Percentiles rank a stretch among this genome's conserved stretches.
phyloP scores from a whole-genome alignment of 345 rosid genomes.

The Corchorus capsularis region DNA sequence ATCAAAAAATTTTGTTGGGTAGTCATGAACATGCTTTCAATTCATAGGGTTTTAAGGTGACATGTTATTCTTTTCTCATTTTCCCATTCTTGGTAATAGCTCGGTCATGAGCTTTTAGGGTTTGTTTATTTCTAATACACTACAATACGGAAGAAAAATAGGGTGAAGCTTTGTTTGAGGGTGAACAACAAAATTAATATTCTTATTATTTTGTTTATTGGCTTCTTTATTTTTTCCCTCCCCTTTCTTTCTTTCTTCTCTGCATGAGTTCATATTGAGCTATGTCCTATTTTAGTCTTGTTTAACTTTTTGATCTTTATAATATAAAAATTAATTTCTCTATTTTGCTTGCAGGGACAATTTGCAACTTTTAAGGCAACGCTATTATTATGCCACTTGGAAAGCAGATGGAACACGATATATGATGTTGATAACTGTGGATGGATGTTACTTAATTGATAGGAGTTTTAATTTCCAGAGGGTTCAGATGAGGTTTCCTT shows the following conservation, averaged over 20 bases:
- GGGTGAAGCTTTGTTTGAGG: background rate
- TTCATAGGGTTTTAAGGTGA: background rate
- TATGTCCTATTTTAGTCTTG: background rate
- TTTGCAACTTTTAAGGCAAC: conserved; percentile 83
- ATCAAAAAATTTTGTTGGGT: background rate
- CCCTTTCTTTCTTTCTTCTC: background rate
- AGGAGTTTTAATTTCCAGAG: conserved; percentile 84
- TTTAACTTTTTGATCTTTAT: background rate
- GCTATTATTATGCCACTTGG: conserved; percentile 99
- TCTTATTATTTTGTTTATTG: too few relatives aligned
- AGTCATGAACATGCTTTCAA: background rate
- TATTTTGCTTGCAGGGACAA: conserved; percentile 67
- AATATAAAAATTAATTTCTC: background rate
- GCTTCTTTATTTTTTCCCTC: too few relatives aligned
- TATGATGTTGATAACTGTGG: conserved; percentile 89
- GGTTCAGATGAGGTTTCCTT: conserved; percentile 98
- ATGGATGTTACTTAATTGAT: conserved; percentile 91
- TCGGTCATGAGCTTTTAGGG: background rate
- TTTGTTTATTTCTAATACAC: background rate
- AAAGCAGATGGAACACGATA: conserved; percentile 99
- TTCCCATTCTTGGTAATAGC: conserved; percentile 2
- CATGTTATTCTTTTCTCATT: background rate
- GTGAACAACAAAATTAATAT: background rate
- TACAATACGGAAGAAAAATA: background rate
- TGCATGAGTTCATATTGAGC: background rate